Base-by-base conservation (phyloP, 345 rosid genomes). In the Turnera subulata region DNA sequence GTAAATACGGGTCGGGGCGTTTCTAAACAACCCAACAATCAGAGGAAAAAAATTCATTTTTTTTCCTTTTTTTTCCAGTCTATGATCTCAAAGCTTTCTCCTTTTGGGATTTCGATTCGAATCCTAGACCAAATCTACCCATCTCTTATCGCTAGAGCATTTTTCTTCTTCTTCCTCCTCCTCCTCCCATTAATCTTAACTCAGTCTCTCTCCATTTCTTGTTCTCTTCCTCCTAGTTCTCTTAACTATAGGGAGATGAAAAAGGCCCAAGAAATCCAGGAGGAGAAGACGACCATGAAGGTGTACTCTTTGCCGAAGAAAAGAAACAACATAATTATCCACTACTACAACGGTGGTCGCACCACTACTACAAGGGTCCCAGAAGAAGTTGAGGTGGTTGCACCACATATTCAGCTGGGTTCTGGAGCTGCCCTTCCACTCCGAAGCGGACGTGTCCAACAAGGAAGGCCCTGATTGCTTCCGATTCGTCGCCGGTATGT, bases 321-420 rank as follows among this genome's bases (percentile, higher is more conserved):
- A 67, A 84, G 71, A 57, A 70, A 88, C 42, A 88, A 77, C 89
- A 72, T 73, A 68, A 51, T 84, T 16, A 68, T 90, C 79, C 82
- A 64, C 46, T 78, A 37, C 56, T 62, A 71, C 57, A 42, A 56
- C 64, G 46, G 58, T 39, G 45, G 33, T 67, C 47, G 33, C 68
- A 82, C 73, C 66, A 14, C 53, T 62, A 0, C 59, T 76, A 6
- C 40, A 20, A 19, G 81, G 78, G 25, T 76, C 81, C 44, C 76
- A 81, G 42, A 93, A 93, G 84, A 93, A 78, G 66, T 96, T 93
- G 46, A 78, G 90, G 56, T 71, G 95, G 62, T 75, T 93, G 18
- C 99, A 96, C 47, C 99, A 93, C 68, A 84, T 93, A 65, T 90
- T 90, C 75, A 76, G 73, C 79, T 86, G 97, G 55, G 88, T 87